phyloP scores from a whole-genome alignment of 345 rosid genomes.

The Luvunga scandens region DNA sequence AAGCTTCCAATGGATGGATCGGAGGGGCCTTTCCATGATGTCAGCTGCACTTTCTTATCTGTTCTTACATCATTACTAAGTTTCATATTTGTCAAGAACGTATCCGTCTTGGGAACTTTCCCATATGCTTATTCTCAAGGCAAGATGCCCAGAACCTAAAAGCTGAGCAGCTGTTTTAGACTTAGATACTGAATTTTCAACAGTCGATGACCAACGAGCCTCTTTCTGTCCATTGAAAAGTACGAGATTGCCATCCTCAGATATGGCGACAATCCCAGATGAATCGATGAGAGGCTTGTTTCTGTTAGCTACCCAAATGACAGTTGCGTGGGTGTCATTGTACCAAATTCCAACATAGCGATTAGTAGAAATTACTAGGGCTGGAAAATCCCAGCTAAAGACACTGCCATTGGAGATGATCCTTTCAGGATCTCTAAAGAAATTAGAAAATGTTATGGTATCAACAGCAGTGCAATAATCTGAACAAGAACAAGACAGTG shows the following conservation, averaged over 20 bases:
- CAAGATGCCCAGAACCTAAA: constrained; percentile 37
- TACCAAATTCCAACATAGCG: constrained; percentile 38
- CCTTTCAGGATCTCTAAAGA: constrained; percentile 15
- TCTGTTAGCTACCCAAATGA: constrained; percentile 38
- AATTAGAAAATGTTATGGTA: constrained; percentile 3
- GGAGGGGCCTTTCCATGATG: constrained; percentile 44
- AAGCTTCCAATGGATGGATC: constrained; percentile 64
- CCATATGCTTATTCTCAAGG: constrained; percentile 37
- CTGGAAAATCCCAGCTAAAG: constrained; percentile 37
- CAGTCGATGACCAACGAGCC: constrained; percentile 41
- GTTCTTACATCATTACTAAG: constrained; percentile 26
- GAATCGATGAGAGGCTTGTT: constrained; percentile 26
- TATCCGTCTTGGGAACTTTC: constrained; percentile 49
- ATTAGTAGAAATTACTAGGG: constrained; percentile 15
- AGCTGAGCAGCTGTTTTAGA: constrained; percentile 27
- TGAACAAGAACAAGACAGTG: background rate
- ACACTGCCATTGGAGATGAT: constrained; percentile 11
- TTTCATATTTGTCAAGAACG: constrained; percentile 36
- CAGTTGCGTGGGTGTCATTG: background rate
- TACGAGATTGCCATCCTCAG: constrained; percentile 32
- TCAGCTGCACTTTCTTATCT: constrained; percentile 26
- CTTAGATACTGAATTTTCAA: constrained; percentile 5
- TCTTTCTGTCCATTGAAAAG: constrained; percentile 22
- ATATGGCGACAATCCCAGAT: constrained; percentile 27
- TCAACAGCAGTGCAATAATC: constrained; percentile 3